Percentiles rank a stretch among this genome's conserved stretches.
phyloP scores from a whole-genome alignment of 495 filamentous ascomycete species.

The Hypomontagnella submonticulosa region DNA sequence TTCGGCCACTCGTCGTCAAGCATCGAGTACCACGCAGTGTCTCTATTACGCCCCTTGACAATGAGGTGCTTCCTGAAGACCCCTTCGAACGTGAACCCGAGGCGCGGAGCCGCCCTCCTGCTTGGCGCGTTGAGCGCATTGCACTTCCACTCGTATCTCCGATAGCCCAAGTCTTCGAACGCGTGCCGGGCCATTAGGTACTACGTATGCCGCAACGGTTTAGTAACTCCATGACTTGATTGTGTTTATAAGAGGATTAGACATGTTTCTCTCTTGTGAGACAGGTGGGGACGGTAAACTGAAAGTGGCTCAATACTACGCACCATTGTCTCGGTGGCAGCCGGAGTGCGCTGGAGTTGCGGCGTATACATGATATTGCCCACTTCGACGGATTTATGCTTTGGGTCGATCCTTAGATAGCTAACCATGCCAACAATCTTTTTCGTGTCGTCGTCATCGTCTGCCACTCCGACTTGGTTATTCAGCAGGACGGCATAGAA shows the following conservation, averaged over 20 bases:
- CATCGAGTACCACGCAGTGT: slow-evolving; percentile 67
- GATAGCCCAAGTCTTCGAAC: slow-evolving; percentile 63
- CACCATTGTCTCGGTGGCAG: slow-evolving; percentile 60
- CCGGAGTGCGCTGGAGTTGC: slow-evolving; percentile 58
- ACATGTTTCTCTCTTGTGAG: not conserved
- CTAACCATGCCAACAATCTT: slow-evolving; percentile 56
- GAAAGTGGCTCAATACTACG: not conserved
- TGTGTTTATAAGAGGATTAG: not conserved
- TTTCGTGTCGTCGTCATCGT: slow-evolving; percentile 3
- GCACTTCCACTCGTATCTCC: slow-evolving; percentile 70
- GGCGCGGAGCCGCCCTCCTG: slow-evolving; percentile 59
- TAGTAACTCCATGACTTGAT: no score
- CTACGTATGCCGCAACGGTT: not conserved
- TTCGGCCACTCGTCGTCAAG: slow-evolving; percentile 62
- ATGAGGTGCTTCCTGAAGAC: slow-evolving; percentile 67
- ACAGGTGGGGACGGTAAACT: no score
- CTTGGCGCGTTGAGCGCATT: slow-evolving; percentile 62
- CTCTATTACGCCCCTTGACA: slow-evolving; percentile 64
- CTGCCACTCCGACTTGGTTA: slow-evolving; percentile 1
- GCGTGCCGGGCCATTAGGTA: slow-evolving; percentile 60
- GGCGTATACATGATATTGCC: slow-evolving; percentile 61
- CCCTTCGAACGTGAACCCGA: slow-evolving; percentile 66
- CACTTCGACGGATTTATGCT: slow-evolving; percentile 59
- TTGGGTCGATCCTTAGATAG: slow-evolving; percentile 56
- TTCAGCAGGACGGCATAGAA: slow-evolving; percentile 58